Conservation (phyloP, 176 grass and related monocot species). For the Rhynchospora breviuscula region DNA sequence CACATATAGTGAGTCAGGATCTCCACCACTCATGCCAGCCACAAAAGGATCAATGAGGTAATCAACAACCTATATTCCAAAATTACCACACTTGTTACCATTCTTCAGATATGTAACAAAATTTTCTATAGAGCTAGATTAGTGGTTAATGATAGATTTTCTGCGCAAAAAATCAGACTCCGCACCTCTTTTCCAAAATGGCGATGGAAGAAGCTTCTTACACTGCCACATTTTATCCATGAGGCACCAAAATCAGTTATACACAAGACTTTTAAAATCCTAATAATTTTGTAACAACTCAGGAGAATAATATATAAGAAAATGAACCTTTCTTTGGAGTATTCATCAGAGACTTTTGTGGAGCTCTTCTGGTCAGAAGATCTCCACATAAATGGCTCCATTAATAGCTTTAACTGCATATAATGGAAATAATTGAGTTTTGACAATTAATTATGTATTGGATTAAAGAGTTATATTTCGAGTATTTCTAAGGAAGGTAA, state of each 20-base stretch:
- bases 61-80: constrained; percentile 71
- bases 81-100: constrained; percentile 14
- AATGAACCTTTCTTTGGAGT: constrained; percentile 69
- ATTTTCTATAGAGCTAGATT: constrained; percentile 18
- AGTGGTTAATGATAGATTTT: constrained; percentile 11
- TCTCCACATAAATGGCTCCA: constrained; percentile 82
- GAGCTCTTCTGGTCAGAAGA: constrained; percentile 37
- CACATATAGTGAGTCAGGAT: constrained; percentile 89
- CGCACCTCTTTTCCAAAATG: constrained; percentile 91
- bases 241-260: constrained; percentile 25
- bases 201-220: constrained; percentile 73
- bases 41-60: constrained; percentile 97
- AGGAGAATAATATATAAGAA: constrained; percentile 34
- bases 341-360: constrained; percentile 59
- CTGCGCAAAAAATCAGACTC: not conserved
- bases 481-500: not conserved
- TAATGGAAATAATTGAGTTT: constrained; percentile 11
- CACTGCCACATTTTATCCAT: constrained; percentile 50
- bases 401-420: constrained; percentile 59
- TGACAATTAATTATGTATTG: constrained; percentile 26
- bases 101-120: constrained; percentile 14
- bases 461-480: constrained; percentile 13
- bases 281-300: not conserved
- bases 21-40: constrained; percentile 88
- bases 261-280: not conserved